A percentile compares a stretch with the other conserved stretches of the same genome.
Conservation (phyloP, 2,329 filamentous ascomycete species). For the Stemphylium vesicarium region DNA sequence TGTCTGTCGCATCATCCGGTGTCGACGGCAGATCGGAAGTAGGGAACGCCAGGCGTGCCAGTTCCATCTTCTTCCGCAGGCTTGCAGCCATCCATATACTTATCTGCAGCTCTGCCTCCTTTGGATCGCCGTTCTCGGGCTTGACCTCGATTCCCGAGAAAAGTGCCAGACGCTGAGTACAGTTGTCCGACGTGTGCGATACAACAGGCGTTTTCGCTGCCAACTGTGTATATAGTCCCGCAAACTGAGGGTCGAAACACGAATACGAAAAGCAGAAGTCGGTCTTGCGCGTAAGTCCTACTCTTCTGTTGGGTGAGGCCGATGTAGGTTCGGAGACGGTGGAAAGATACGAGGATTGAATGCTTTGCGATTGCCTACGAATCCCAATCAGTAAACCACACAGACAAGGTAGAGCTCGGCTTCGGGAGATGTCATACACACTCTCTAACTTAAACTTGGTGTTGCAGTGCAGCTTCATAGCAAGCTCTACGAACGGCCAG, state of each 20-base stretch:
- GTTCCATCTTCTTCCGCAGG: slow-evolving; percentile 24
- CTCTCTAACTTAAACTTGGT: slow-evolving; percentile 16
- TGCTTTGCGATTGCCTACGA: neutral
- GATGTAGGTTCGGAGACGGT: neutral
- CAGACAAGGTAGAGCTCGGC: neutral
- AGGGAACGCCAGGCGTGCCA: slow-evolving; percentile 1
- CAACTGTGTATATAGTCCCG: neutral
- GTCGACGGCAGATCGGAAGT: neutral
- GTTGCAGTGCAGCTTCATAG: slow-evolving; percentile 16
- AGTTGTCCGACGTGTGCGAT: neutral
- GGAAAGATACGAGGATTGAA: neutral
- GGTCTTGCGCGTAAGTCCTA: neutral
- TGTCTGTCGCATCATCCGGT: neutral
- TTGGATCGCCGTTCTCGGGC: slow-evolving; percentile 17
- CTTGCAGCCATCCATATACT: slow-evolving; percentile 27
- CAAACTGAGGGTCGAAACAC: neutral
- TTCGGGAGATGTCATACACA: slow-evolving; percentile 8
- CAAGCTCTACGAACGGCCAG: slow-evolving; percentile 18
- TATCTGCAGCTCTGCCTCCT: slow-evolving; percentile 27
- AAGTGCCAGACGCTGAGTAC: slow-evolving; percentile 6
- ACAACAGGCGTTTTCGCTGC: neutral
- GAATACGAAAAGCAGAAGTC: neutral
- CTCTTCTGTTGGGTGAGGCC: neutral
- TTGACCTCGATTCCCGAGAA: slow-evolving; percentile 28
- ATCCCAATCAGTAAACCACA: neutral